phyloP scores from a whole-genome alignment of 2,329 filamentous ascomycete genomes.

The Hysterium pulicare region DNA sequence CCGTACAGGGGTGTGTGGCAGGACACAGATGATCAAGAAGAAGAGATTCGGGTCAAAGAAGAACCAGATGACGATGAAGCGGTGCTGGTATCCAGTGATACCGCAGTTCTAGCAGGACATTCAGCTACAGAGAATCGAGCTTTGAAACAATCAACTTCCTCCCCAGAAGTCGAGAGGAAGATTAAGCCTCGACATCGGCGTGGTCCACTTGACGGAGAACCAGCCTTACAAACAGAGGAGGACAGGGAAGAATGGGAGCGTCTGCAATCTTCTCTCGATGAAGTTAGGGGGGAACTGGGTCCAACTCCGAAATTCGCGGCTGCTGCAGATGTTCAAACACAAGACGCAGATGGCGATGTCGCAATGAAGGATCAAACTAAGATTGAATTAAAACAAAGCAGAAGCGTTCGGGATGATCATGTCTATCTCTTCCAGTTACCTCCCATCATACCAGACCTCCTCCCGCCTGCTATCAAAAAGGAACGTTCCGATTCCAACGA shows the following conservation, averaged over 20 bases:
- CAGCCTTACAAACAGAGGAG: constrained; percentile 51
- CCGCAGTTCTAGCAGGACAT: constrained; percentile 3
- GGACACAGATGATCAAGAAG: constrained; percentile 37
- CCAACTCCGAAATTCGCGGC: constrained; percentile 22
- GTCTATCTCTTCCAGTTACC: constrained; percentile 64
- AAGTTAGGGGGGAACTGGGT: constrained; percentile 48
- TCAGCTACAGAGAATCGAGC: constrained; percentile 6
- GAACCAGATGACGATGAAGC: constrained; percentile 41
- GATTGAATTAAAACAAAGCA: constrained; percentile 18
- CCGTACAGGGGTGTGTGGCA: constrained; percentile 46
- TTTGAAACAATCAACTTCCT: constrained; percentile 25
- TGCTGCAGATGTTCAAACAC: constrained; percentile 9
- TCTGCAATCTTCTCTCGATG: constrained; percentile 44
- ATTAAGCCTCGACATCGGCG: constrained; percentile 17
- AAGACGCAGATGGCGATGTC: constrained; percentile 42
- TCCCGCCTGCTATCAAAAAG: constrained; percentile 36
- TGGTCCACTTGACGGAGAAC: constrained; percentile 22
- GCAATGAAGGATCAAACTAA: constrained; percentile 27
- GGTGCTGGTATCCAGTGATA: constrained; percentile 1
- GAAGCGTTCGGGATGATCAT: constrained; percentile 49
- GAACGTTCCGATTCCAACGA: constrained; percentile 22
- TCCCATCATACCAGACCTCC: constrained; percentile 57
- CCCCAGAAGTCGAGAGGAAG: constrained; percentile 33
- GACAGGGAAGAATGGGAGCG: constrained; percentile 51
- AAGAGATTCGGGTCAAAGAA: constrained; percentile 47